Base-by-base conservation (phyloP, 2,329 filamentous ascomycete species). In the Fusarium setosum region DNA sequence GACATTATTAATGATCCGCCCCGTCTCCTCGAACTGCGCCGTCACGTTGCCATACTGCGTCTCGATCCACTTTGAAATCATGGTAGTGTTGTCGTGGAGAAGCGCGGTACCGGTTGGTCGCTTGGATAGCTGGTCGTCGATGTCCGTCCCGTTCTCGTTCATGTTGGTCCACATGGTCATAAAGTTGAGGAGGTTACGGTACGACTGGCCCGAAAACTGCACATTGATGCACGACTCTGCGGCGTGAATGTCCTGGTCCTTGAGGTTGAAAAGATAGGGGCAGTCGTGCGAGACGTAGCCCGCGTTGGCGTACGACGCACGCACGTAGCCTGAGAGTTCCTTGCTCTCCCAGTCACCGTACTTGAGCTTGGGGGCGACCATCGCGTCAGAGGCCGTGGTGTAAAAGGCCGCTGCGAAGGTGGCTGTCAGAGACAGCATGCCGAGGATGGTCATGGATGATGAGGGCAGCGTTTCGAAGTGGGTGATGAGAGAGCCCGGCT, bases 291-390 rank as follows among this genome's bases (percentile, higher is more conserved):
- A 73, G 6, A 92, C 80, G 60, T 89, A 92, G 0, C 57, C 34
- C 0, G 84, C 72, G 63, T 94, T 93, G 2, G 86, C 89, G 68
- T 92, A 94, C 1, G 83, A 83, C 1, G 88, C 78, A 20, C 80
- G 79, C 1, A 93, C 87, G 4, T 83, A 76, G 1, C 89, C 90
- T 12, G 79, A 75, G 29, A 94, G 72, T 0, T 80, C 68, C 54
- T 71, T 80, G 2, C 74, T 59, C 38, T 89, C 76, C 79, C 84
- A 85, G 2, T 74, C 73, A 1, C 88, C 86, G 61, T 84, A 85
- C 52, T 84, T 88, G 7, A 95, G 81, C 69, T 92, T 90, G 0
- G 92, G 92, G 4, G 91, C 84, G 1, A 95, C 90, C 71, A 95
- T 80, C 9, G 91, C 89, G 63, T 93, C 90, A 0, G 90, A 90